Percentiles rank a stretch among this genome's conserved stretches.
phyloP scores from a whole-genome alignment of 2,329 filamentous ascomycete genomes.

The Xylariaceae sp. region DNA sequence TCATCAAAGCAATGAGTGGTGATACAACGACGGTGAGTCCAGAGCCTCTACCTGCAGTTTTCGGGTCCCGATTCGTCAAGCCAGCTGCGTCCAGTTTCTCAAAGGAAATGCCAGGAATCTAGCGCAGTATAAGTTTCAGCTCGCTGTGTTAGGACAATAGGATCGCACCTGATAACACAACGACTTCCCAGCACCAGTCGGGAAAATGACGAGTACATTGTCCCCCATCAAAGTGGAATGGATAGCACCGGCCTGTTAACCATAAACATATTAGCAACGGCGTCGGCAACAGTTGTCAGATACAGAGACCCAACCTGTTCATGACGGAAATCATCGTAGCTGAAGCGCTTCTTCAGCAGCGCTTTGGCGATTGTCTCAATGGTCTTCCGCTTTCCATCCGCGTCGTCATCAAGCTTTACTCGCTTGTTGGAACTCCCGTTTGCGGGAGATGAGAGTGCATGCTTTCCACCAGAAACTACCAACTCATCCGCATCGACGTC shows the following conservation, averaged over 20 bases:
- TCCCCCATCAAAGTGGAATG: conserved; percentile 34
- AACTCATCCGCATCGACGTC: conserved; percentile 20
- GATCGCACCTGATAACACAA: conserved; percentile 42
- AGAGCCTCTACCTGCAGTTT: conserved; percentile 22
- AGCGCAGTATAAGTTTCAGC: background rate
- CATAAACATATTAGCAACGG: background rate
- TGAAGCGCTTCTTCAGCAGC: conserved; percentile 38
- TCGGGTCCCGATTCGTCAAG: conserved; percentile 4
- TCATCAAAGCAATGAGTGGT: conserved; percentile 55
- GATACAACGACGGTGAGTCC: conserved; percentile 56
- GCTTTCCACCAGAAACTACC: conserved; percentile 16
- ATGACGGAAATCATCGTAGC: conserved; percentile 38
- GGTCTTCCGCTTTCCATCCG: background rate
- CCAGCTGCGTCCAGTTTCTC: conserved; percentile 36
- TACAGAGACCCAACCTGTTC: conserved; percentile 32
- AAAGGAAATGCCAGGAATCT: conserved; percentile 47
- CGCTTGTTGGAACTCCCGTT: conserved; percentile 10
- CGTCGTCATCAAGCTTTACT: conserved; percentile 1
- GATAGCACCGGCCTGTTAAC: conserved; percentile 34
- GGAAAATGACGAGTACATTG: conserved; percentile 43
- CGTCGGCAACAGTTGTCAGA: background rate
- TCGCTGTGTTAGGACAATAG: background rate
- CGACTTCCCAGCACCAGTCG: conserved; percentile 48
- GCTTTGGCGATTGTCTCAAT: conserved; percentile 10
- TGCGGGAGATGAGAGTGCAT: background rate